These are phyloP conservation scores for Aspergillus ibericus DNA, from an alignment of 2,329 filamentous ascomycete genomes.

Conservation along the genomic window DNA sequence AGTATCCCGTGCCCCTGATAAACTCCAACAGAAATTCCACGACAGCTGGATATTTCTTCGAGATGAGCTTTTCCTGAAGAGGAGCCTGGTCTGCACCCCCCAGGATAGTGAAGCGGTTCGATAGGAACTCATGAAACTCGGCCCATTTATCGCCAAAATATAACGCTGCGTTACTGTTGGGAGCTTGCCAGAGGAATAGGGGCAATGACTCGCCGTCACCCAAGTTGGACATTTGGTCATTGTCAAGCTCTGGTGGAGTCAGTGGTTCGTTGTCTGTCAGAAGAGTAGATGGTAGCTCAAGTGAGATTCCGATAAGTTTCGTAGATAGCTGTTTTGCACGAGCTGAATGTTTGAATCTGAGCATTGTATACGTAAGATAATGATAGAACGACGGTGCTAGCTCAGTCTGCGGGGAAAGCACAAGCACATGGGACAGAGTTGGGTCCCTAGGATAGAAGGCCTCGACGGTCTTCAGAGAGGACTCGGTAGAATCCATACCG, in stretches of 20 bases:
- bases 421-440: slow-evolving; percentile 70
- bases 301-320: slow-evolving; percentile 73
- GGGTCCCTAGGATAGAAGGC: slow-evolving; percentile 77
- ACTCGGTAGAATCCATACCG: slow-evolving; percentile 65
- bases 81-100: slow-evolving; percentile 23
- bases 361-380: slow-evolving; percentile 74
- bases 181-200: slow-evolving; percentile 81
- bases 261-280: slow-evolving; percentile 62
- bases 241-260: slow-evolving; percentile 40
- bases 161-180: slow-evolving; percentile 77
- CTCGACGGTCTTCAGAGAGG: slow-evolving; percentile 75
- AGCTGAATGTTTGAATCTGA: slow-evolving; percentile 75
- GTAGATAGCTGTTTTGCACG: slow-evolving; percentile 46
- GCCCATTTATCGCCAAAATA: slow-evolving; percentile 85
- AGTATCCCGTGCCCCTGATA: slow-evolving; percentile 73
- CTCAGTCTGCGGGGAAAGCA: slow-evolving; percentile 79
- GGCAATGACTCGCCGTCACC: slow-evolving; percentile 39
- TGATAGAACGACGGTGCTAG: slow-evolving; percentile 80
- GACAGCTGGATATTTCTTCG: slow-evolving; percentile 71
- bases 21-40: slow-evolving; percentile 76
- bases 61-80: slow-evolving; percentile 56
- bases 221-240: not conserved
- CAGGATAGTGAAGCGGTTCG: slow-evolving; percentile 54
- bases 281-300: slow-evolving; percentile 65
- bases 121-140: slow-evolving; percentile 78